These are phyloP conservation scores for Coemansia sp. DNA, from an alignment of 192 early-diverging fungal genomes.

Conservation along the genomic window DNA sequence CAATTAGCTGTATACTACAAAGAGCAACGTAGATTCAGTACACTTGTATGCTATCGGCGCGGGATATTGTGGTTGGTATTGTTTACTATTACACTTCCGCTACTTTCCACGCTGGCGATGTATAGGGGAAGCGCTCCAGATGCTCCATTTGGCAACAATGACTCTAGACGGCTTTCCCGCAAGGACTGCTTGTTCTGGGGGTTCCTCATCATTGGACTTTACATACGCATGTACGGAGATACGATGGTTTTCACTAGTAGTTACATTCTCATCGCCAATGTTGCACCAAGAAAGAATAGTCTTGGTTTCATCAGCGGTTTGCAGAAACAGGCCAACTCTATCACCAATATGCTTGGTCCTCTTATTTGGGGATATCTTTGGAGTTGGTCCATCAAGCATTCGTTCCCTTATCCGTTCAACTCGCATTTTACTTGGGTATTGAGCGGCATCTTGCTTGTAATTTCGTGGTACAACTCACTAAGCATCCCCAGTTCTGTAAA, in stretches of 20 bases:
- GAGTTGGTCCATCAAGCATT: no score
- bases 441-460: not conserved
- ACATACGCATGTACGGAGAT: not conserved
- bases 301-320: slow-evolving; percentile 7
- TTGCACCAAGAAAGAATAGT: not conserved
- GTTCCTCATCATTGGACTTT: no score
- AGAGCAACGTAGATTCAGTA: slow-evolving; percentile 8
- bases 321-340: slow-evolving; percentile 4
- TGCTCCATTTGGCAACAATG: not conserved
- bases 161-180: not conserved
- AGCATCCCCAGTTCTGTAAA: slow-evolving; percentile 33
- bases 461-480: slow-evolving; percentile 8
- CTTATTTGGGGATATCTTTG: no score
- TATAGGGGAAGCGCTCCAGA: not conserved
- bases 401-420: no score
- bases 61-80: slow-evolving; percentile 4
- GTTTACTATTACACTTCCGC: not conserved
- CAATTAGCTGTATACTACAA: slow-evolving; percentile 44
- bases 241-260: slow-evolving; percentile 11
- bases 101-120: not conserved
- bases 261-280: not conserved
- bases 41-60: no score
- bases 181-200: not conserved
- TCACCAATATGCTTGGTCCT: slow-evolving; percentile 11
- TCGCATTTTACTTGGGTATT: slow-evolving; percentile 22